These are phyloP conservation scores for Aspergillus pseudoviridinutans DNA, from an alignment of 2,329 filamentous ascomycete genomes.

Conservation along the genomic window DNA sequence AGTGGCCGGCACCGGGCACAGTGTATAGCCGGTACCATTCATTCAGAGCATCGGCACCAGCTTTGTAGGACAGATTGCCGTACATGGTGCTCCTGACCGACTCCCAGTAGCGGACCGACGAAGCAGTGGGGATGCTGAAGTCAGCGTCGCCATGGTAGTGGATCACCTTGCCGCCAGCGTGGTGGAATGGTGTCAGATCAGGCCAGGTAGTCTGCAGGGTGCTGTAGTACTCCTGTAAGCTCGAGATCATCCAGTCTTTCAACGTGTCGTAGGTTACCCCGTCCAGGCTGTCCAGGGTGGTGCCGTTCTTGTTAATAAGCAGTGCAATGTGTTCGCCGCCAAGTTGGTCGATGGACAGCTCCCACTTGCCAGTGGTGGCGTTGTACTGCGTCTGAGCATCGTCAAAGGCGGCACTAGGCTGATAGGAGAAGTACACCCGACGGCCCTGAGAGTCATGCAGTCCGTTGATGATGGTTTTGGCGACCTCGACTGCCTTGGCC, in stretches of 20 bases:
- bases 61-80: conserved; percentile 35
- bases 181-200: conserved; percentile 24
- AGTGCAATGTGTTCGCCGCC: background rate
- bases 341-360: background rate
- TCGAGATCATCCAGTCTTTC: conserved; percentile 48
- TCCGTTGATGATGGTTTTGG: background rate
- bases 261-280: conserved; percentile 54
- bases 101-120: conserved; percentile 52
- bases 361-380: background rate
- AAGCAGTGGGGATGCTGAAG: conserved; percentile 48
- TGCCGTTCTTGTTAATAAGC: conserved; percentile 24
- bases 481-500: background rate
- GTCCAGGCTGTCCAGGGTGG: conserved; percentile 32
- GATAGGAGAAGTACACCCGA: background rate
- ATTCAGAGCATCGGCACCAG: conserved; percentile 38
- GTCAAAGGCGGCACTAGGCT: background rate
- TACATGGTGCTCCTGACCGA: conserved; percentile 50
- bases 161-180: conserved; percentile 50
- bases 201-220: conserved; percentile 47
- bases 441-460: background rate
- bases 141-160: conserved; percentile 56
- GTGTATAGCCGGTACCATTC: conserved; percentile 53
- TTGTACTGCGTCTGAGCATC: background rate
- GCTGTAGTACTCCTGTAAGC: conserved; percentile 45
- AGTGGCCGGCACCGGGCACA: conserved; percentile 51